Base-by-base conservation (phyloP, 768 basidiomycete species). In the Gautieria morchelliformis region DNA sequence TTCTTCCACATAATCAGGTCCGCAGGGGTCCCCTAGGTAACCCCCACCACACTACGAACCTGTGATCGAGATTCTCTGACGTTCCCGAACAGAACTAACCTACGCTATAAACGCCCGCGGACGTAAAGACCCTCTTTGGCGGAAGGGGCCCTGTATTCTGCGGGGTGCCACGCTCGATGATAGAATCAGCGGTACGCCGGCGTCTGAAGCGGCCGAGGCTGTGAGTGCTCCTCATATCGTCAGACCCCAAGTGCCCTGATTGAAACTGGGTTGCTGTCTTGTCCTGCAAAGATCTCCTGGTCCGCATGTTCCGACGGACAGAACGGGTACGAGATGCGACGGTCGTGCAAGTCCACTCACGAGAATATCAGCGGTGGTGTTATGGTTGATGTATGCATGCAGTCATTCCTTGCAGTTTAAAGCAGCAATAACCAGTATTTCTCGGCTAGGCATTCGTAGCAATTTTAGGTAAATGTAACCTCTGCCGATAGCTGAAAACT, bases 301-400 rank as follows among this genome's bases (percentile, higher is more conserved):
- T 57, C 56, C 11, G 45, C 56, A 14, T 57, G 56, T 22, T 57
- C 56, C 14, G 56, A 57, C n/a, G 45, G 46, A 19, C 56, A 57
- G 19, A 57, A 49, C 24, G 56, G 56, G 10, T 57, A 57, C 22
- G 56, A 57, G 33, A 24, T 55, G 45, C 9, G 14, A 9, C 27
- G 27, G 27, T 27, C 27, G 27, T 37, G 4, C 14, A 42, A 32
- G 20, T 47, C 19, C 4, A 30, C 45, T 19, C 30, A 57, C 27
- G 42, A 47, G 8, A 57, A 49, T 20, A 44, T 19, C 17, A 56
- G 46, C 20, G 56, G 56, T 27, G 56, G 56, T 30, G 35, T 57
- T 9, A 57, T 57, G 56, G 56, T 57, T 33, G 33, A 47, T 9
- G 56, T 57, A n/a, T 33, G 32, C 4, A n/a, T 49, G 19, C 14